A percentile compares a stretch with the other conserved stretches of the same genome.
These are phyloP conservation scores for Candida endomychidarum DNA, from an alignment of 805 yeast genomes.

Conservation along the genomic window DNA sequence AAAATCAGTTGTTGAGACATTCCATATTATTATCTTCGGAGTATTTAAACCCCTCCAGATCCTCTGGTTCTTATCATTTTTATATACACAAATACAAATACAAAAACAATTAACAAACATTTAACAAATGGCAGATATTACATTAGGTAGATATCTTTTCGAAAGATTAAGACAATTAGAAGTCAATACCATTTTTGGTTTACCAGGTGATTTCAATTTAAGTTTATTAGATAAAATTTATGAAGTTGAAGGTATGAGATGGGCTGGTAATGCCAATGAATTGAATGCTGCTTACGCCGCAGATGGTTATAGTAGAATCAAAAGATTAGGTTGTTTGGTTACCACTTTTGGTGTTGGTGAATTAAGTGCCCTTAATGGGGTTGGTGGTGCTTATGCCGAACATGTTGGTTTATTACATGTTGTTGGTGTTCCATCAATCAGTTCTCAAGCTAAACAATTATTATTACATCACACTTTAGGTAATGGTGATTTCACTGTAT, in stretches of 20 bases:
- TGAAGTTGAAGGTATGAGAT: slow-evolving; percentile 39
- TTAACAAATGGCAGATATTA: slow-evolving; percentile 29
- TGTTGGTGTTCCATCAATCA: slow-evolving; percentile 39
- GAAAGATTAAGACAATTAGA: slow-evolving; percentile 40
- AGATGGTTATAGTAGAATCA: slow-evolving; percentile 42
- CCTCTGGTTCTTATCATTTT: neutral
- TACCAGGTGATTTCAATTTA: slow-evolving; percentile 43
- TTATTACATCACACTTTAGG: slow-evolving; percentile 45
- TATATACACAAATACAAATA: neutral
- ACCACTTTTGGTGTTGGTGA: slow-evolving; percentile 46
- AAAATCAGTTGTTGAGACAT: slow-evolving; percentile 4
- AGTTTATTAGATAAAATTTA: slow-evolving; percentile 39
- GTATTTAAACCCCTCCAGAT: neutral
- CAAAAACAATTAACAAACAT: neutral
- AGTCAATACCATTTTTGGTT: slow-evolving; percentile 39
- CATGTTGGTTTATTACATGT: slow-evolving; percentile 41
- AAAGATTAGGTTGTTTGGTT: slow-evolving; percentile 36
- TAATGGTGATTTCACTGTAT: slow-evolving; percentile 42
- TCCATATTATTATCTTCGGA: neutral
- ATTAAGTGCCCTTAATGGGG: slow-evolving; percentile 38
- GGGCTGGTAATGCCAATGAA: slow-evolving; percentile 48
- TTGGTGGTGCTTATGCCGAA: slow-evolving; percentile 43
- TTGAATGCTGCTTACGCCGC: slow-evolving; percentile 46
- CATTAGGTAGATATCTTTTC: slow-evolving; percentile 40
- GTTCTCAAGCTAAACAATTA: slow-evolving; percentile 42